Evolutionary conservation across 352 stramenopile genomes (phyloP).

Genomic region (Thraustochytrium striatum): DNA sequence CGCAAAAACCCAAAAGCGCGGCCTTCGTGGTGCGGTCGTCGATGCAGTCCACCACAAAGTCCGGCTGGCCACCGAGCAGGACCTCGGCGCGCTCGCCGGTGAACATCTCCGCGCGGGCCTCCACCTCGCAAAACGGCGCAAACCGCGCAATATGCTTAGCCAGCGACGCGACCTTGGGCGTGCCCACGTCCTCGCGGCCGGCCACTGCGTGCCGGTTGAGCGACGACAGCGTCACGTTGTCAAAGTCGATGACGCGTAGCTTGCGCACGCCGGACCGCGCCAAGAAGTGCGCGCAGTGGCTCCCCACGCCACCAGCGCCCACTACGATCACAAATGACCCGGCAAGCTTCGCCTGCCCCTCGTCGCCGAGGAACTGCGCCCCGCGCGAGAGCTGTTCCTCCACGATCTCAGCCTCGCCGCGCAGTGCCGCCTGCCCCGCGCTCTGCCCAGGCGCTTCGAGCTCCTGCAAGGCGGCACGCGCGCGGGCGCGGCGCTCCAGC

Average conservation of each 20-base stretch:
- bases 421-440: too few species aligned
- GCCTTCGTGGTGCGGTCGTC: constrained; percentile 97
- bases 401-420: constrained; percentile 51
- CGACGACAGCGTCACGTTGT: constrained; percentile 96
- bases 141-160: constrained; percentile 67
- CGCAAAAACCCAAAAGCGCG: constrained; percentile 82
- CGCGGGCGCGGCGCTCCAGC: too few species aligned
- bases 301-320: constrained; percentile 91
- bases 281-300: constrained; percentile 94
- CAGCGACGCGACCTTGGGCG: constrained; percentile 82
- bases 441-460: too few species aligned
- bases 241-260: constrained; percentile 97
- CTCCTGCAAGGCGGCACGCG: too few species aligned
- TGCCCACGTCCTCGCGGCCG: constrained; percentile 89
- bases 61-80: constrained; percentile 61
- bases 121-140: constrained; percentile 61
- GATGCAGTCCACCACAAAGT: constrained; percentile 96
- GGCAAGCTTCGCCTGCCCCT: constrained; percentile 80
- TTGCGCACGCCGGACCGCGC: constrained; percentile 86
- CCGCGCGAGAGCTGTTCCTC: constrained; percentile 78
- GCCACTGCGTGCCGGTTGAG: constrained; percentile 97
- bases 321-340: constrained; percentile 87
- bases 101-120: constrained; percentile 84
- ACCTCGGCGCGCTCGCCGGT: constrained; percentile 52
- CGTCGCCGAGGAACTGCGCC: constrained; percentile 85